These are phyloP conservation scores for Pistacia integerrima DNA, from an alignment of 345 rosid species.

Conservation along the genomic window DNA sequence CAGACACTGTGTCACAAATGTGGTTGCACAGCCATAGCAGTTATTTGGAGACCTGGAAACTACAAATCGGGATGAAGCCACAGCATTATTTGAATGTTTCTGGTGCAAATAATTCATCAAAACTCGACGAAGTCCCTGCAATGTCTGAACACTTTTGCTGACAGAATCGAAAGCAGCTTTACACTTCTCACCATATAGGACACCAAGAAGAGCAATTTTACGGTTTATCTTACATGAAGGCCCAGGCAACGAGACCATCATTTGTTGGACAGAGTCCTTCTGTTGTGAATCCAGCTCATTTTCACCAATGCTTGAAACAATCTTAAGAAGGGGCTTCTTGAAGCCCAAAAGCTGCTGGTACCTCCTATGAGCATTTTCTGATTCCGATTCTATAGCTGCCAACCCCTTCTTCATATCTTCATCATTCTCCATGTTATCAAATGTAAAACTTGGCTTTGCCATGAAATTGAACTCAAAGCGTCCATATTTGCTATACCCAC, in stretches of 20 bases:
- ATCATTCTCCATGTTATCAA: constrained; percentile 98
- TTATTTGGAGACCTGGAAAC: constrained; percentile 88
- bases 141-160: constrained; percentile 98
- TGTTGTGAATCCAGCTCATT: constrained; percentile 98
- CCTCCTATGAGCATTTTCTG: constrained; percentile 99
- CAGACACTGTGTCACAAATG: constrained; percentile 92
- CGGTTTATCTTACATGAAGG: constrained; percentile 98
- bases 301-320: constrained; percentile 96
- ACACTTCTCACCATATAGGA: constrained; percentile 97
- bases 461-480: constrained; percentile 98
- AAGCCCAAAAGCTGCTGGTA: constrained; percentile 98
- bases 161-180: constrained; percentile 99
- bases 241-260: constrained; percentile 98
- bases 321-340: constrained; percentile 97
- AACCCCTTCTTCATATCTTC: constrained; percentile 99
- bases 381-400: constrained; percentile 96
- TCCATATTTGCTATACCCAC: constrained; percentile 98
- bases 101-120: constrained; percentile 95
- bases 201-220: constrained; percentile 97
- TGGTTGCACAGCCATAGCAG: constrained; percentile 97
- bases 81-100: constrained; percentile 66
- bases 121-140: constrained; percentile 97
- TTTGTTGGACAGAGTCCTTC: constrained; percentile 99
- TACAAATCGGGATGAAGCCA: constrained; percentile 70
- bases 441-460: constrained; percentile 97